Evolutionary conservation across 2,329 filamentous ascomycete genomes (phyloP).

Genomic region (Hirsutella thompsonii): DNA sequence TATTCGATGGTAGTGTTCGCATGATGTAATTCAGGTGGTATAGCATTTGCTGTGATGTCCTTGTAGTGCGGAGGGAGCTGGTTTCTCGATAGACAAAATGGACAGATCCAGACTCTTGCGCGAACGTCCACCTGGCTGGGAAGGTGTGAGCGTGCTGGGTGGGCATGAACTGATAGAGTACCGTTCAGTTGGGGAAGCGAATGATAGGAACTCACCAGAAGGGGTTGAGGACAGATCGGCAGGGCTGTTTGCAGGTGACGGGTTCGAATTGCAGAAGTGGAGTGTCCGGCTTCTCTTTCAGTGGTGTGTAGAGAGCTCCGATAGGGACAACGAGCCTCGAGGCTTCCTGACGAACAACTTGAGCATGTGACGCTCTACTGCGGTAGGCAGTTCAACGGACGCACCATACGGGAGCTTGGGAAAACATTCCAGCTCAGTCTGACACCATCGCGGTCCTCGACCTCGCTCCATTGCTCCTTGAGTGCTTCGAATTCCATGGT

Average conservation of each 20-base stretch:
- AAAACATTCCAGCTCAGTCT: conserved; percentile 98
- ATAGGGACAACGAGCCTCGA: conserved; percentile 92
- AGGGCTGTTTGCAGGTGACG: conserved; percentile 91
- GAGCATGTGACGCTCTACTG: not conserved
- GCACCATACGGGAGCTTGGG: conserved; percentile 90
- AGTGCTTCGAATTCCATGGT: conserved; percentile 86
- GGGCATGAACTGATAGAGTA: too few species aligned
- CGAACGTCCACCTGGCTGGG: conserved; percentile 69
- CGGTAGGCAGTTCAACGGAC: not conserved
- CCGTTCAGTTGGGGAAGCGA: not conserved
- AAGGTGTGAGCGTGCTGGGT: conserved; percentile 11
- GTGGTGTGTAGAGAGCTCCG: conserved; percentile 84
- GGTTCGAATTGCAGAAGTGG: conserved; percentile 91
- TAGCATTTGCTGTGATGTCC: conserved; percentile 72
- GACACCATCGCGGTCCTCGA: conserved; percentile 92
- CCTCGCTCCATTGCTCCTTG: conserved; percentile 93
- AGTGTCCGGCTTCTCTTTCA: conserved; percentile 88
- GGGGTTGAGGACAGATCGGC: conserved; percentile 89
- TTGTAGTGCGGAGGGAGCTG: conserved; percentile 78
- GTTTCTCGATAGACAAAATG: conserved; percentile 76
- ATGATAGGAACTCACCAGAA: conserved; percentile 57
- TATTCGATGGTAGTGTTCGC: conserved; percentile 86
- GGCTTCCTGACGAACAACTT: conserved; percentile 52
- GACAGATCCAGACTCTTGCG: conserved; percentile 77
- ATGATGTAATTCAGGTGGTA: conserved; percentile 72